phyloP scores from a whole-genome alignment of 176 grass and related monocot genomes.

The Musa beccarii region DNA sequence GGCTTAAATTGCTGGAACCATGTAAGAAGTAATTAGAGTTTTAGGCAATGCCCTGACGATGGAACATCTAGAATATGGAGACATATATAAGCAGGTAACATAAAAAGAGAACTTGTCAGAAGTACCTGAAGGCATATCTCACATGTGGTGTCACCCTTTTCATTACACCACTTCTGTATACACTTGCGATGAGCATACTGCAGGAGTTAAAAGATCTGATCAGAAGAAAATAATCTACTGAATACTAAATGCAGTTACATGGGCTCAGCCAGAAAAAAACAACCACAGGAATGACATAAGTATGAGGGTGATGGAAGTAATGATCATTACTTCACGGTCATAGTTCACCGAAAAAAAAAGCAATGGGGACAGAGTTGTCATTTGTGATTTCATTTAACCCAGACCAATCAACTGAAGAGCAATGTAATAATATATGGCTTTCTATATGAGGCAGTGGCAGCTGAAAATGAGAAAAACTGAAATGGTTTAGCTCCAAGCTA shows the following conservation, averaged over 20 bases:
- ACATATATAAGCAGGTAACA: background rate
- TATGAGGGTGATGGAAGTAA: background rate
- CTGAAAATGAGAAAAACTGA: background rate
- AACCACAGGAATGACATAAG: background rate
- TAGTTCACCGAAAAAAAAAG: background rate
- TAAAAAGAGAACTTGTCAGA: background rate
- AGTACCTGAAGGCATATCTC: conserved; percentile 93
- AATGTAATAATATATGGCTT: background rate
- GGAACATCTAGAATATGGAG: too few species aligned
- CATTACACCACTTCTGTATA: conserved; percentile 88
- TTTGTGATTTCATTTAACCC: too few species aligned
- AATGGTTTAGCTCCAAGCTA: background rate
- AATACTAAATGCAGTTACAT: background rate
- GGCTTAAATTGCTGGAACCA: conserved; percentile 72
- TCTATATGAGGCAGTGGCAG: background rate
- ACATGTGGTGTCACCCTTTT: conserved; percentile 81
- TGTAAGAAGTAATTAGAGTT: background rate
- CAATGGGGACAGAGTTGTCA: too few species aligned
- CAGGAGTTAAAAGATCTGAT: background rate
- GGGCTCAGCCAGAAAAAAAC: background rate
- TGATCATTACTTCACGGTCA: background rate
- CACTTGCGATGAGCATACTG: conserved; percentile 92
- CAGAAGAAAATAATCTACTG: background rate
- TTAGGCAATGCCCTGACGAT: background rate
- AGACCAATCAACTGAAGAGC: too few species aligned